Conservation (phyloP, 805 yeast species). For the Babjeviella inositovora region DNA sequence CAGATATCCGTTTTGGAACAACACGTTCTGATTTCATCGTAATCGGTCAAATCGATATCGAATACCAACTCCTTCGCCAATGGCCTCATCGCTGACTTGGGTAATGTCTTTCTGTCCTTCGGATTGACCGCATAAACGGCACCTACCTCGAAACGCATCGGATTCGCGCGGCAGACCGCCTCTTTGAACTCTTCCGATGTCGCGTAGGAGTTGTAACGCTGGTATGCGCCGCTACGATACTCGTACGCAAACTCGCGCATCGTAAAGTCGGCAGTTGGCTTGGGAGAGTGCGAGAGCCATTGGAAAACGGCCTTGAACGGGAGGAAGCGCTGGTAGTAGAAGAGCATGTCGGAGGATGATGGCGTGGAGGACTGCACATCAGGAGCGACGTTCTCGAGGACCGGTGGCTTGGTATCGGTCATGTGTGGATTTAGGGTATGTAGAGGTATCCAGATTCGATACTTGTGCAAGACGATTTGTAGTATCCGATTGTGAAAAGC, state of each 20-base stretch:
- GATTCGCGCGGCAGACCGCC: constrained; percentile 60
- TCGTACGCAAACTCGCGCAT: constrained; percentile 93
- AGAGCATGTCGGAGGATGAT: constrained; percentile 49
- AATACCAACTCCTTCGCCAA: constrained; percentile 77
- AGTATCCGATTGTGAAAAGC: no score
- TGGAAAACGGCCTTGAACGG: constrained; percentile 72
- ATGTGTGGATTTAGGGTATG: no score
- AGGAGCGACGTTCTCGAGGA: no score
- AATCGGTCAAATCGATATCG: constrained; percentile 96
- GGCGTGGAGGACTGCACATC: no score
- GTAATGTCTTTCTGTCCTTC: constrained; percentile 61
- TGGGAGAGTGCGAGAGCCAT: constrained; percentile 82
- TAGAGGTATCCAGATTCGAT: no score
- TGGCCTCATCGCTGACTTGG: constrained; percentile 70
- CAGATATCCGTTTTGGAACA: constrained; percentile 80
- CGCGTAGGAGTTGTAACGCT: constrained; percentile 70
- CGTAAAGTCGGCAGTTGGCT: constrained; percentile 60
- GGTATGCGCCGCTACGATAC: constrained; percentile 73
- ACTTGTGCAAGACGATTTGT: no score
- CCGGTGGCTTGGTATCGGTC: no score
- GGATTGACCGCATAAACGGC: constrained; percentile 85
- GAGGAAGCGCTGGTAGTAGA: constrained; percentile 51
- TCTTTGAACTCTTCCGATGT: constrained; percentile 58
- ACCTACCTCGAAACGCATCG: constrained; percentile 89
- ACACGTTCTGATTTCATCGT: constrained; percentile 87